These are phyloP conservation scores for Pouteria glomerata DNA, from an alignment of 148 eudicot genomes.

Conservation along the genomic window DNA sequence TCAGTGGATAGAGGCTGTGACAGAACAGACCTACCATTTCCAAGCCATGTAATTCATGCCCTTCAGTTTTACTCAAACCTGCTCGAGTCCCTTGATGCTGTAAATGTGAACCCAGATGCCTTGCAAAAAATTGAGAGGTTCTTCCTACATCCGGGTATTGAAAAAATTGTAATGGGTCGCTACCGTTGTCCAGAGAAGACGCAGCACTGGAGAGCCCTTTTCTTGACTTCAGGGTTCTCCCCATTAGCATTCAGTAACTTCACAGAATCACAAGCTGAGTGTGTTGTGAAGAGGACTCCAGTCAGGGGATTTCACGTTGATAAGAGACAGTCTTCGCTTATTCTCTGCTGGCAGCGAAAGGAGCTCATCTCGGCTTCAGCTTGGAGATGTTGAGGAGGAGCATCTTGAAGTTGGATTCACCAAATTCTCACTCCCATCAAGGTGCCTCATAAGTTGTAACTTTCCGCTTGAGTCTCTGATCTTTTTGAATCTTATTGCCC, in stretches of 20 bases:
- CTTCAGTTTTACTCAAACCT: constrained; percentile 66
- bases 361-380: constrained; percentile 89
- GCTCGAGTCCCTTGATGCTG: constrained; percentile 84
- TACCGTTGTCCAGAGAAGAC: constrained; percentile 58
- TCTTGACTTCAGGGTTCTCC: constrained; percentile 60
- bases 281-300: constrained; percentile 73
- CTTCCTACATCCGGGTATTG: constrained; percentile 73
- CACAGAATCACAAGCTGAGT: constrained; percentile 85
- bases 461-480: constrained; percentile 10
- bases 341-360: constrained; percentile 78
- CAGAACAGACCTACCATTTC: constrained; percentile 66
- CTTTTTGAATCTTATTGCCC: constrained; percentile 13
- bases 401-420: not conserved
- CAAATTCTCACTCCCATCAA: not conserved
- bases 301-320: constrained; percentile 79
- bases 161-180: constrained; percentile 63
- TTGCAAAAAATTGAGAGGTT: constrained; percentile 71
- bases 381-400: constrained; percentile 65
- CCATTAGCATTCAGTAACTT: constrained; percentile 71
- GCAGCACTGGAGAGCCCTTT: constrained; percentile 77
- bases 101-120: constrained; percentile 58
- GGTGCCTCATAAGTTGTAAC: constrained; percentile 12
- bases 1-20: constrained; percentile 80
- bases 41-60: constrained; percentile 68
- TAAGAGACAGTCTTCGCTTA: constrained; percentile 76